Base-by-base conservation (phyloP, 2,329 filamentous ascomycete species). In the Ophiosphaerella korrae region DNA sequence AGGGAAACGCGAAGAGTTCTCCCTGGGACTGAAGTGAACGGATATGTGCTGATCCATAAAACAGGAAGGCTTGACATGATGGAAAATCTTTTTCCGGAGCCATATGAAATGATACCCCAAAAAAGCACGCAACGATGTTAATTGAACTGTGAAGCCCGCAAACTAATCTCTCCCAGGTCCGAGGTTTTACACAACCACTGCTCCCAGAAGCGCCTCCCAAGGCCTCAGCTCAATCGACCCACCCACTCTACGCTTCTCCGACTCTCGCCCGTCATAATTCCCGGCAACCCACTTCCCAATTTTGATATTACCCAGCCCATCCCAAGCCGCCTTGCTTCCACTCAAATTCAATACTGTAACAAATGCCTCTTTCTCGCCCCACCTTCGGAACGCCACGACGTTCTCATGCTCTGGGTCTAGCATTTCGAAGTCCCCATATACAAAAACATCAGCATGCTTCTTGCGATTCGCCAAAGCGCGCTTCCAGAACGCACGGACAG, bases 401-500 rank as follows among this genome's bases (percentile, higher is more conserved):
- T 62, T 62, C 14, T 59, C 49, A 47, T 72, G 44, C 3, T 84
- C 75, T 0, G 76, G 70, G 1, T 83, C 81, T 1, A 88, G 68
- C 41, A 82, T 64, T 49, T 81, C 68, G 64, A 84, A 88, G 9
- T 78, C 74, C 2, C 86, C 86, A 58, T 87, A 83, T 4, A 88
- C 80, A 52, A 89, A 85, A 5, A 85, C 72, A 26, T 84, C 79
- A 29, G 79, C 78, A 62, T 86, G 77, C 53, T 79, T 70, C 70
- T 85, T 87, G 43, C 86, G 78, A 44, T 82, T 75, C 45, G 62
- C 68, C 18, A 88, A 73, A 43, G 79, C 77, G 23, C 76, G 70
- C 67, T 80, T 80, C 84, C 86, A 89, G 70, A 87, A 88, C 26
- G 79, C 77, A 52, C 84, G 76, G 1, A 87, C 81, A 7, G 80